A percentile compares a stretch with the other conserved stretches of the same genome.
These are phyloP conservation scores for Hyphochytrium catenoides DNA, from an alignment of 352 stramenopile species.

Conservation along the genomic window DNA sequence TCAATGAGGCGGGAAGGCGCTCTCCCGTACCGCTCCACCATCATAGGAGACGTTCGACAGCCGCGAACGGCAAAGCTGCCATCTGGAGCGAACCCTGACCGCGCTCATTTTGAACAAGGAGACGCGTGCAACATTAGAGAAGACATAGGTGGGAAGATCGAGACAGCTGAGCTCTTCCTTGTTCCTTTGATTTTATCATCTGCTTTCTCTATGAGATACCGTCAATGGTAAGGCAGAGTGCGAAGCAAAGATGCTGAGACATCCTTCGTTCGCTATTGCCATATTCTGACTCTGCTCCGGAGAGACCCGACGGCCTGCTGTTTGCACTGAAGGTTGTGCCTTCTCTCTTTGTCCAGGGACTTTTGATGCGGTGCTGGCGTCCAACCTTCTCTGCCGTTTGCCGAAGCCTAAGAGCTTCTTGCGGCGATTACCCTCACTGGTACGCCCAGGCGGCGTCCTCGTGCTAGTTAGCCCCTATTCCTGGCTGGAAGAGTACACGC, in stretches of 20 bases:
- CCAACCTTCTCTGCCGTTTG: conserved; percentile 84
- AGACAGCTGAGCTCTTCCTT: no score
- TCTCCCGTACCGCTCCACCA: conserved; percentile 54
- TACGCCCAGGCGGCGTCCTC: conserved; percentile 71
- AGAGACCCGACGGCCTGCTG: conserved; percentile 15
- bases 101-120: conserved; percentile 68
- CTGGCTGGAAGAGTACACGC: conserved; percentile 89
- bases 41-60: conserved; percentile 59
- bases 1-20: conserved; percentile 49
- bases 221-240: no score
- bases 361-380: conserved; percentile 84
- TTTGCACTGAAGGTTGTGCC: no score
- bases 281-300: conserved; percentile 8
- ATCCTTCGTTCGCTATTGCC: no score
- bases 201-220: no score
- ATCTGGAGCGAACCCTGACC: conserved; percentile 22
- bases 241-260: no score
- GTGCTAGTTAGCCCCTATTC: conserved; percentile 88
- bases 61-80: conserved; percentile 31
- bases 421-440: conserved; percentile 40
- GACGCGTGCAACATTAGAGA: conserved; percentile 70
- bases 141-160: no score
- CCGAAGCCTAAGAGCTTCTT: conserved; percentile 74
- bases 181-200: no score
- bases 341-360: no score